Base-by-base conservation (phyloP, 2,329 filamentous ascomycete species). In the Epicoccum sorghinum region DNA sequence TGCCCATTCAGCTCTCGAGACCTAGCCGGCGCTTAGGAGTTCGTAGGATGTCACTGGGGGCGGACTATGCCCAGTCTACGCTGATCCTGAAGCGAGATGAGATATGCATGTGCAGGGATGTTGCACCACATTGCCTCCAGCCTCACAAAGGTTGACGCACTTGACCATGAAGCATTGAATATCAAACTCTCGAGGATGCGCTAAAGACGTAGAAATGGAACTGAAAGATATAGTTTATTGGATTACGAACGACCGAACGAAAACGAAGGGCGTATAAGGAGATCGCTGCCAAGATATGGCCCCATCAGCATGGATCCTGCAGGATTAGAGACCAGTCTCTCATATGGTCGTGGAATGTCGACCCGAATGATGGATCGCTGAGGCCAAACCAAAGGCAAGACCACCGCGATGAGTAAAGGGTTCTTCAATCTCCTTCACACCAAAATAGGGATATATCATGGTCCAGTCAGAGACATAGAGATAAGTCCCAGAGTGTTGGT, bases 391-490 rank as follows among this genome's bases (percentile, higher is more conserved):
- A 67, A 69, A 75, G 71, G 69, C 73, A 73, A 77, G 79, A 79
- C 81, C 81, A 82, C 79, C 79, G 83, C 82, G 86, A 86, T 90
- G 88, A 90, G 87, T 90, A 85, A 71, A 71, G 68, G 68, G 67
- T 73, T 67, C 55, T 86, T 77, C 51, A 63, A 80, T 92, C 85
- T 92, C 83, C 88, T 89, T 91, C 83, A 82, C 84, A 85, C 85
- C 85, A 91, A 91, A 91, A 91, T 90, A 89, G 88, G 89, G 85
- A 86, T 81, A 82, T 79, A 86, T 87, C 87, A 91, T 80, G 78
- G 71, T 75, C 44, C 70, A 73, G 76, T 75, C 74, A 73, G 58
- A 64, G 47, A 71, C 76, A 69, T 81, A 78, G 77, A 77, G 85
- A 86, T 86, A 84, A 80, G 83, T 86, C 82, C 89, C 89, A 88